These are phyloP conservation scores for Erigeron canadensis DNA, from an alignment of 129 eudicot species.

Conservation along the genomic window DNA sequence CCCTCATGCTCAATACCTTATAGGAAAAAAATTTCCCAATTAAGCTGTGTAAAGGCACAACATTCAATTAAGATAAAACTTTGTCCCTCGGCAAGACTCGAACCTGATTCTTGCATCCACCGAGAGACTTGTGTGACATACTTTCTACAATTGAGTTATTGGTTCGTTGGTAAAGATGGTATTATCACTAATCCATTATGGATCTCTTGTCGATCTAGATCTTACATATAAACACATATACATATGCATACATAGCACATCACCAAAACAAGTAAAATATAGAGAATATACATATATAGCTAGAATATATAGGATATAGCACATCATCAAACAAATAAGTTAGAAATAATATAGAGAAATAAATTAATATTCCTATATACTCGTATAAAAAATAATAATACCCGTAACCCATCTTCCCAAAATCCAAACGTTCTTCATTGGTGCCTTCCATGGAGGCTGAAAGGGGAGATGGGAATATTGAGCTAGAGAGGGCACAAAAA, in stretches of 20 bases:
- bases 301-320: not conserved
- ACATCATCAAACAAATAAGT: not conserved
- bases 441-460: constrained; percentile 57
- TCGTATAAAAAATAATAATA: too few species aligned
- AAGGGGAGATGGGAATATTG: constrained; percentile 28
- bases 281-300: not conserved
- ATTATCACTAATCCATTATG: too few species aligned
- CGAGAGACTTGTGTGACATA: too few species aligned
- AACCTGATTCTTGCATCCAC: too few species aligned
- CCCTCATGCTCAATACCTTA: too few species aligned
- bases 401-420: constrained; percentile 99
- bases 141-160: too few species aligned
- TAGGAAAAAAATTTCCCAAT: too few species aligned
- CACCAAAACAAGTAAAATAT: not conserved
- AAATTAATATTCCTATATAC: too few species aligned
- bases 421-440: constrained; percentile 73
- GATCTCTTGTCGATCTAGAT: not conserved
- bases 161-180: too few species aligned
- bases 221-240: not conserved
- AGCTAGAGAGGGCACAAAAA: constrained; percentile 10
- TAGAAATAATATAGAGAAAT: not conserved
- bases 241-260: not conserved
- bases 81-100: too few species aligned
- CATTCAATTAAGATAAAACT: too few species aligned
- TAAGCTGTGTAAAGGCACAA: too few species aligned